Conservation (phyloP, 2,329 filamentous ascomycete species). For the Epichloe sibirici region DNA sequence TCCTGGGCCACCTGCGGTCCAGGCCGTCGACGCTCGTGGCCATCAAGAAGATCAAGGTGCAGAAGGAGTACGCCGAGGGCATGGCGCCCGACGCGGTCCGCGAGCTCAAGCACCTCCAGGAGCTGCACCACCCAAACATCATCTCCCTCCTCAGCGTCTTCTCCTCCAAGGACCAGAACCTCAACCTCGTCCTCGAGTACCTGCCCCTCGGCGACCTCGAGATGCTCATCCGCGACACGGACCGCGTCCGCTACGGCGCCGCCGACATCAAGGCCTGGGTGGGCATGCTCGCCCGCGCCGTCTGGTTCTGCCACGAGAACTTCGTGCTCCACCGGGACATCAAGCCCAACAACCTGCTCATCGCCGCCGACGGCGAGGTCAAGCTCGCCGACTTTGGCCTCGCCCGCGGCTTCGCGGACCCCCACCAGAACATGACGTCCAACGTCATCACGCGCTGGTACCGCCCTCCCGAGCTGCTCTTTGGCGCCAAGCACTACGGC, state of each 20-base stretch:
- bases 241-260: slow-evolving; percentile 65
- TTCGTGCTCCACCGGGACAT: slow-evolving; percentile 93
- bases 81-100: slow-evolving; percentile 90
- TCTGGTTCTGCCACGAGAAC: slow-evolving; percentile 96
- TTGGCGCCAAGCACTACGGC: slow-evolving; percentile 78
- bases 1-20: slow-evolving; percentile 66
- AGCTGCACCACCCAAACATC: slow-evolving; percentile 90
- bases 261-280: slow-evolving; percentile 98
- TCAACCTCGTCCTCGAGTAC: slow-evolving; percentile 91
- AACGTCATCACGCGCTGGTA: slow-evolving; percentile 98
- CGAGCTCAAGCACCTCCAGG: slow-evolving; percentile 90
- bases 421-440: slow-evolving; percentile 76
- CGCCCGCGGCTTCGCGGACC: slow-evolving; percentile 79
- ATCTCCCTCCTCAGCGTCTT: slow-evolving; percentile 88
- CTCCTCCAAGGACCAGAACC: slow-evolving; percentile 89
- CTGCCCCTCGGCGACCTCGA: slow-evolving; percentile 89
- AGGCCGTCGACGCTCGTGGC: slow-evolving; percentile 69
- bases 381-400: slow-evolving; percentile 98
- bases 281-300: slow-evolving; percentile 84
- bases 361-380: slow-evolving; percentile 82
- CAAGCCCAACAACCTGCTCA: slow-evolving; percentile 96
- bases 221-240: slow-evolving; percentile 79
- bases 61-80: slow-evolving; percentile 78
- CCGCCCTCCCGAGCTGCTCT: slow-evolving; percentile 84
- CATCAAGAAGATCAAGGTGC: slow-evolving; percentile 86